Base-by-base conservation (phyloP, 352 stramenopile genomes). In the Globisporangium emineosum region DNA sequence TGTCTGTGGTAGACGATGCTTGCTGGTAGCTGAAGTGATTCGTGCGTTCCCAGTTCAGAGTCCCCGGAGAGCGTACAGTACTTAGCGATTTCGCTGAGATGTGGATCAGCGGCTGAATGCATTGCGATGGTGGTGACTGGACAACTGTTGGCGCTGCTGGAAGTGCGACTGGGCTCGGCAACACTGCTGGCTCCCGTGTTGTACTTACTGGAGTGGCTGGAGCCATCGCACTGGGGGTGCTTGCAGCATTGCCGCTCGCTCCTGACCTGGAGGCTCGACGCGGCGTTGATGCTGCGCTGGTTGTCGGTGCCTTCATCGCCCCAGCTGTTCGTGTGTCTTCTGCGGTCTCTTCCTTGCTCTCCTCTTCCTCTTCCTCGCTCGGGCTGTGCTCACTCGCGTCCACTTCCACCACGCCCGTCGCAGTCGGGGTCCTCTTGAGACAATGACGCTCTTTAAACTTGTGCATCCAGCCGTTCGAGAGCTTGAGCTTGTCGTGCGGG, bases 391-490 rank as follows among this genome's bases (percentile, higher is more conserved):
- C 23, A 5, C 32, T 25, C 43, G 54, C 35, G 35, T 19, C 45
- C 21, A 13, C 32, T 42, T 23, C 25, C 5, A 27, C 5, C 54
- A 60, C n/a, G 1, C 54, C 54, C 23, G 33, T 21, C 15, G 52
- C 52, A 13, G 23, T 5, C 21, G 21, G 42, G 9, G 13, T 6
- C 12, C 5, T 56, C 33, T 35, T 42, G 19, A 65, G 60, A 5
- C 29, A 40, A 52, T 79, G 72, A 10, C 75, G 67, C 59, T 74
- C 75, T 55, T 82, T 82, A 54, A 82, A 82, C 19, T 69, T 74
- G 49, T 82, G 58, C 50, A 82, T 43, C 75, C 75, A 82, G 21
- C 75, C 75, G 45, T 82, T 82, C 59, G 72, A 79, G 21, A 82
- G 65, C 67, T 78, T 77, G 30, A 82, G 72, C 43, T 74, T 66